A percentile compares a stretch with the other conserved stretches of the same genome.
These are phyloP conservation scores for Schizophyllum commune DNA, from an alignment of 1,284 basidiomycete species.

Conservation along the genomic window DNA sequence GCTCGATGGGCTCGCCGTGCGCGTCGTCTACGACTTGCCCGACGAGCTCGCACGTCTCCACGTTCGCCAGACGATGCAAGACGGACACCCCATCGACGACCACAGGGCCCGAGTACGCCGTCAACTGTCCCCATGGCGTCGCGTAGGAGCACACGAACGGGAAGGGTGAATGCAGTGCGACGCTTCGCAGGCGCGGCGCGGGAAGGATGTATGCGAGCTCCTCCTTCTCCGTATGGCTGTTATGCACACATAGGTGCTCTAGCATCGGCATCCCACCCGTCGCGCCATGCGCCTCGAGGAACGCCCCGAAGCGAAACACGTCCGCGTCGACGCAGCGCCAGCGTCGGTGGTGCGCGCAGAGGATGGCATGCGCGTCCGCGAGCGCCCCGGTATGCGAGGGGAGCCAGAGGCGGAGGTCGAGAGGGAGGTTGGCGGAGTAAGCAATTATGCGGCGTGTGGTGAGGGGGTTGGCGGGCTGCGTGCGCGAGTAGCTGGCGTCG, in stretches of 20 bases:
- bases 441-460: neutral
- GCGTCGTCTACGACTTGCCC: neutral
- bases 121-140: neutral
- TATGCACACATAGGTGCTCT: neutral
- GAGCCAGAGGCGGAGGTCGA: neutral
- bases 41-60: neutral
- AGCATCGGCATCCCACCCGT: neutral
- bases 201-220: neutral
- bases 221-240: neutral
- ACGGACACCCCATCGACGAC: neutral
- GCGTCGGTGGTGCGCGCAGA: neutral
- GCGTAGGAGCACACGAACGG: neutral
- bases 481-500: neutral
- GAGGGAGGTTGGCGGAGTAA: neutral
- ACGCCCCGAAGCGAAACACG: neutral
- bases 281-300: neutral
- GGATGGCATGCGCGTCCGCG: neutral
- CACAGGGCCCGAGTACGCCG: neutral
- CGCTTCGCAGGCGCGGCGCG: neutral
- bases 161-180: neutral
- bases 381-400: neutral
- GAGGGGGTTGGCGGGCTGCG: neutral
- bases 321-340: neutral
- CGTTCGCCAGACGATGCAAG: neutral
- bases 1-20: neutral